Base-by-base conservation (phyloP, 805 yeast genomes). In the Metschnikowia lachancei region DNA sequence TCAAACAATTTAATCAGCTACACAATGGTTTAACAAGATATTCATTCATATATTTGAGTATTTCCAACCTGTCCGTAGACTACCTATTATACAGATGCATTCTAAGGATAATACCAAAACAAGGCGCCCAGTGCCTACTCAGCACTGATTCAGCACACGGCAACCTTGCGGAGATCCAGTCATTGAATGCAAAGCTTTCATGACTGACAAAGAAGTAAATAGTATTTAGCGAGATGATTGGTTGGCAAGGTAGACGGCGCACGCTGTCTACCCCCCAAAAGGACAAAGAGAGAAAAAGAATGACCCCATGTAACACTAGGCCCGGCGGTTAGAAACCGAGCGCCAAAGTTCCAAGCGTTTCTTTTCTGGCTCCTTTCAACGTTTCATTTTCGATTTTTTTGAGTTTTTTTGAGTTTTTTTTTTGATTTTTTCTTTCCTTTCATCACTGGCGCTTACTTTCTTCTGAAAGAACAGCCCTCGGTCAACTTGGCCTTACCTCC, bases 401-500 rank as follows among this genome's bases (percentile, higher is more conserved):
- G 13, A 1, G 12, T 24, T 11, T 12, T 8, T 17, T 32, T 13
- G 33, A 6, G 8, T 26, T 26, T 30, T n/a, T 3, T 35, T 24
- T 20, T 20, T 20, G 5, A 7, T 33, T 12, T 17, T 5, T 33
- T 17, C 7, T 12, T 19, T 22, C 20, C 17, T 20, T 22, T 20
- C 19, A 3, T 20, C 30, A 18, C 16, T 20, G 19, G 18, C 18
- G 8, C 16, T 85, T 88, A 92, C 89, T 92, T 94, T 80, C 89
- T 88, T 86, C 98, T 90, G 94, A 90, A 94, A 67, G 99, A 94
- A 73, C 95, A 87, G 77, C 99, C 99, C 81, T 95, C 99, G 65
- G 98, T 90, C 75, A 94, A 84, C 79, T 86, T 90, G 71, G 98
- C 97, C 84, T 94, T 94, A 82, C 99, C 99, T 83, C 99, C 99